Evolutionary conservation across 2,329 filamentous ascomycete genomes (phyloP).

Genomic region (Macrophomina phaseolina): DNA sequence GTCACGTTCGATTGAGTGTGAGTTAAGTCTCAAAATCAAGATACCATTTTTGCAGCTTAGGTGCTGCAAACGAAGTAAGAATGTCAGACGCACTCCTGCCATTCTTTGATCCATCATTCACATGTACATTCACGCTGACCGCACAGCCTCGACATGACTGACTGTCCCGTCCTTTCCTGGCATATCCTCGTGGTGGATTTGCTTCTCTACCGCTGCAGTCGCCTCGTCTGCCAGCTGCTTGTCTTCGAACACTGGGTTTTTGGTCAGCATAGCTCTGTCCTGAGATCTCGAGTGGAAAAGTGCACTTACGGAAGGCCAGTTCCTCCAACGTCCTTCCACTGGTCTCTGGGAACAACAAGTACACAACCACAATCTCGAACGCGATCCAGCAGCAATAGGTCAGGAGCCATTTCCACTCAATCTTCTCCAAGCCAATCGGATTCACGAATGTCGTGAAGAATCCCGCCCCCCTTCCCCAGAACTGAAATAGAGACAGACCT

Average conservation of each 20-base stretch:
- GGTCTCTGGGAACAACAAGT: conserved; percentile 46
- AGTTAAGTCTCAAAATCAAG: conserved; percentile 6
- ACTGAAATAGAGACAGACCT: conserved; percentile 63
- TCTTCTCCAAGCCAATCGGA: conserved; percentile 63
- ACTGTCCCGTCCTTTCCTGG: not conserved
- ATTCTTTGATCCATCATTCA: not conserved
- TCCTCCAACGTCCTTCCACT: conserved; percentile 53
- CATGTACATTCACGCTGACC: not conserved
- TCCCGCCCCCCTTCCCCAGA: conserved; percentile 65
- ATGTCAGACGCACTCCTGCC: not conserved
- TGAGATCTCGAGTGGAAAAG: not conserved
- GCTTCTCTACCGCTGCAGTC: conserved; percentile 38
- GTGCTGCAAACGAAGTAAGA: not conserved
- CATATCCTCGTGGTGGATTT: conserved; percentile 37
- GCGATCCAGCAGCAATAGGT: conserved; percentile 50
- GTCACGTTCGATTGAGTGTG: conserved; percentile 62
- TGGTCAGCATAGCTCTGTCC: conserved; percentile 28
- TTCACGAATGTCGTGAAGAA: conserved; percentile 68
- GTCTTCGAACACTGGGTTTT: conserved; percentile 40
- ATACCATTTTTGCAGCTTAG: not conserved
- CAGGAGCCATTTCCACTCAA: conserved; percentile 49
- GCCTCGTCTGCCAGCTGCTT: conserved; percentile 38
- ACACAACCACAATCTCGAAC: conserved; percentile 48
- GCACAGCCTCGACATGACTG: conserved; percentile 16
- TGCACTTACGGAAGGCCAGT: conserved; percentile 42